Conservation (phyloP, 2,329 filamentous ascomycete species). For the Botrytis hyacinthi region DNA sequence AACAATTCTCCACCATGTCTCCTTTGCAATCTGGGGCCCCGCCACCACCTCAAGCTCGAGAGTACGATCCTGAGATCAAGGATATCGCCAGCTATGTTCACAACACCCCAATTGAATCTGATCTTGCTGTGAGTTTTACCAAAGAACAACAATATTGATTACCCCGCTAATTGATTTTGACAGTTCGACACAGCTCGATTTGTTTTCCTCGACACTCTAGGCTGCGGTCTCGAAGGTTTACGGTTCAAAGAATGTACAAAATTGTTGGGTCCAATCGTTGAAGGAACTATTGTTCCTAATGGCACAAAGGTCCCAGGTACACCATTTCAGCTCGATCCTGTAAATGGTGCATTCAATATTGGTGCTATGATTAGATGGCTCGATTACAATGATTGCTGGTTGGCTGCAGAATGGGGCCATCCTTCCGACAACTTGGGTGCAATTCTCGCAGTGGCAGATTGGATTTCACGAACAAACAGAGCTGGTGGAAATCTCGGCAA, state of each 20-base stretch:
- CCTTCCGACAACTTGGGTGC: conserved; percentile 97
- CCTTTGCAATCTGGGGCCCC: conserved; percentile 45
- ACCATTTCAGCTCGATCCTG: conserved; percentile 88
- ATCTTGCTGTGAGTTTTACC: conserved; percentile 73
- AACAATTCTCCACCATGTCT: conserved; percentile 41
- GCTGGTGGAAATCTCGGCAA: conserved; percentile 75
- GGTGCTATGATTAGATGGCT: conserved; percentile 98
- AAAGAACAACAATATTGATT: conserved; percentile 6
- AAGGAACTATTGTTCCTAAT: conserved; percentile 87
- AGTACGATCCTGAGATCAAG: conserved; percentile 88
- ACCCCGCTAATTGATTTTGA: conserved; percentile 26
- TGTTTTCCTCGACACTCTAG: conserved; percentile 94
- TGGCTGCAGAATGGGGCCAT: conserved; percentile 98
- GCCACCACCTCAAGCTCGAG: conserved; percentile 50
- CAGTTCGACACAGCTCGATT: conserved; percentile 94
- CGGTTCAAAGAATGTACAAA: conserved; percentile 96
- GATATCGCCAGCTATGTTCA: conserved; percentile 96
- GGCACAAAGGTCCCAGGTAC: conserved; percentile 90
- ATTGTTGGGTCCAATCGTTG: conserved; percentile 86
- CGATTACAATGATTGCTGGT: conserved; percentile 99
- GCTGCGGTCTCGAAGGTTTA: conserved; percentile 93
- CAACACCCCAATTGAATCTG: conserved; percentile 85
- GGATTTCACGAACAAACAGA: conserved; percentile 88
- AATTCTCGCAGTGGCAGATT: conserved; percentile 95
- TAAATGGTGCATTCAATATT: conserved; percentile 98